Conservation (phyloP, 2,329 filamentous ascomycete species). For the Penicillium decumbens region DNA sequence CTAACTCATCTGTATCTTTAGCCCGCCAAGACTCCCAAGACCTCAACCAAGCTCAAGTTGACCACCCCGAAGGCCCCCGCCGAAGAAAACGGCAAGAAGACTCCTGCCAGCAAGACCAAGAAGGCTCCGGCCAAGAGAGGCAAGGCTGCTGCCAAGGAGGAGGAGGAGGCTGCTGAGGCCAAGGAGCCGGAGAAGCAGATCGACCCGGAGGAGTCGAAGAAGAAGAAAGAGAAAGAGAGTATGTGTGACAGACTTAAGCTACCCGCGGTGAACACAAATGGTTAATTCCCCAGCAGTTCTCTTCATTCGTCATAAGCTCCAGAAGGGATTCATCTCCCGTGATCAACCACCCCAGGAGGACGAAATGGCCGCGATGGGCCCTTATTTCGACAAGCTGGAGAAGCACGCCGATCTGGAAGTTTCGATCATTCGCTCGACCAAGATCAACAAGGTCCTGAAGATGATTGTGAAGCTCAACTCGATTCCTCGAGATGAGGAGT, state of each 20-base stretch:
- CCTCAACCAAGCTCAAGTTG: slow-evolving; percentile 49
- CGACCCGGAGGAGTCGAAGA: slow-evolving; percentile 52
- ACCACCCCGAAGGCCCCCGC: slow-evolving; percentile 57
- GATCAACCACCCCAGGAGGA: slow-evolving; percentile 82
- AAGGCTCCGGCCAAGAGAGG: slow-evolving; percentile 45
- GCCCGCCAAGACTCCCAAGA: slow-evolving; percentile 63
- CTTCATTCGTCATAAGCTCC: slow-evolving; percentile 88
- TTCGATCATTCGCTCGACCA: slow-evolving; percentile 81
- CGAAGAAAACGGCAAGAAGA: slow-evolving; percentile 43
- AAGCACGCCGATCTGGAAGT: slow-evolving; percentile 75
- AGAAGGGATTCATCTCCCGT: slow-evolving; percentile 84
- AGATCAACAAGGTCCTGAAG: slow-evolving; percentile 98
- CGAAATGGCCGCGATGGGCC: slow-evolving; percentile 46
- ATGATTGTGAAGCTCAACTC: slow-evolving; percentile 80
- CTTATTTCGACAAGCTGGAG: slow-evolving; percentile 66
- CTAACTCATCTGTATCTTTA: slow-evolving; percentile 31
- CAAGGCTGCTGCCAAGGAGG: slow-evolving; percentile 55
- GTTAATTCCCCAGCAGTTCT: slow-evolving; percentile 54
- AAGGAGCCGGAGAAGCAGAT: slow-evolving; percentile 51
- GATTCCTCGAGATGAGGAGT: slow-evolving; percentile 86
- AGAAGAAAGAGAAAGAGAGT: slow-evolving; percentile 57
- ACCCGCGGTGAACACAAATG: not conserved
- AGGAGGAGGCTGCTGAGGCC: slow-evolving; percentile 54
- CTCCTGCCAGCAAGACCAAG: slow-evolving; percentile 53
- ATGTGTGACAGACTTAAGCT: slow-evolving; percentile 14